phyloP scores from a whole-genome alignment of 2,329 filamentous ascomycete genomes.

The Lecanicillium sp. region DNA sequence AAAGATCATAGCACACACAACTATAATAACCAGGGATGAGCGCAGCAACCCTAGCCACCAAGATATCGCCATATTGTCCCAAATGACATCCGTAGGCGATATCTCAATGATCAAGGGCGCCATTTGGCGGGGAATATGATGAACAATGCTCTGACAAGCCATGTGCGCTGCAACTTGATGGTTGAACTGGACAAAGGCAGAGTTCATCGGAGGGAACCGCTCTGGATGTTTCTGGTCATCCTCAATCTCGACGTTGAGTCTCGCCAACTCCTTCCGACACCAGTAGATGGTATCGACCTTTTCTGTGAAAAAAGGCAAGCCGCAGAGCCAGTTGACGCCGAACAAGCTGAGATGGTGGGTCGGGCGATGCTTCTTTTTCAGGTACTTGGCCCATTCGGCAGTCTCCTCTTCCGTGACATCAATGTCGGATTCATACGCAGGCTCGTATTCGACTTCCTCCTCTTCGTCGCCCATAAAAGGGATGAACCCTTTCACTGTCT shows the following conservation, averaged over 20 bases:
- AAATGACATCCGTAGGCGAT: constrained; percentile 83
- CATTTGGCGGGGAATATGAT: constrained; percentile 92
- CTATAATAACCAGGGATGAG: constrained; percentile 52
- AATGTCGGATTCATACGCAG: constrained; percentile 54
- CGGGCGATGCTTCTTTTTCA: constrained; percentile 73
- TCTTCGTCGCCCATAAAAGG: constrained; percentile 40
- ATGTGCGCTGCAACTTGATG: constrained; percentile 96
- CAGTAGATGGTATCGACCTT: constrained; percentile 95
- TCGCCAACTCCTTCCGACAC: constrained; percentile 77
- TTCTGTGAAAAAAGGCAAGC: constrained; percentile 69
- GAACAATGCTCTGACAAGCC: constrained; percentile 87
- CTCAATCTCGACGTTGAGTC: constrained; percentile 87
- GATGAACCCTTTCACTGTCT: constrained; percentile 39
- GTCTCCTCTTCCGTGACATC: constrained; percentile 49
- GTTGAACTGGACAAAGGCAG: constrained; percentile 97
- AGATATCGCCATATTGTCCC: constrained; percentile 92
- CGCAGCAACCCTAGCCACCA: constrained; percentile 90
- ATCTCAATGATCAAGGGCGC: constrained; percentile 87
- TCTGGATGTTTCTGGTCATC: constrained; percentile 79
- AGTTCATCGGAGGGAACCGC: constrained; percentile 85
- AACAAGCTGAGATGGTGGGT: constrained; percentile 67
- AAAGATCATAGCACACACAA: constrained; percentile 69
- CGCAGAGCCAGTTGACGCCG: constrained; percentile 62
- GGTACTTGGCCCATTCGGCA: constrained; percentile 73
- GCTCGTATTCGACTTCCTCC: constrained; percentile 48